Percentiles rank a stretch among this genome's conserved stretches.
Evolutionary conservation across 2,329 filamentous ascomycete genomes (phyloP).

Genomic region (Scedosporium boydii): DNA sequence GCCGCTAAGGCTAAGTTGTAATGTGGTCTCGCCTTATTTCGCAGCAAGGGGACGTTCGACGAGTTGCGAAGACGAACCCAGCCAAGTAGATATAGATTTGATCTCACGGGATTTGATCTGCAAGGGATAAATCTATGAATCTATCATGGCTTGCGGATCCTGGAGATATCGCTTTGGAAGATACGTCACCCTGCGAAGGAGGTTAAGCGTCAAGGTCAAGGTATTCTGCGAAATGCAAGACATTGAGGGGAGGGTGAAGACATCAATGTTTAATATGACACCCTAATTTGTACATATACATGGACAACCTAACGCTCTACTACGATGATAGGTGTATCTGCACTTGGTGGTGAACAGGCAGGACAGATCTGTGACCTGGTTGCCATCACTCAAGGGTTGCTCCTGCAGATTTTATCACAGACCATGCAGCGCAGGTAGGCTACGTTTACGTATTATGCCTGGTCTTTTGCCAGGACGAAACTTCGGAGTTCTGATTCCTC

Average conservation of each 20-base stretch:
- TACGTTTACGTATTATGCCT: no score
- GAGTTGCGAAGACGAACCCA: not conserved
- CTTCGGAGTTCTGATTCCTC: no score
- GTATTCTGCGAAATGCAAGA: no score
- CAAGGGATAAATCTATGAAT: not conserved
- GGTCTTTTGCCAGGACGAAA: no score
- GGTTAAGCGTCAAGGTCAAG: not conserved
- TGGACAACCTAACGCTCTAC: no score
- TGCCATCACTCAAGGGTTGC: not conserved
- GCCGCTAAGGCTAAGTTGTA: conserved; percentile 26
- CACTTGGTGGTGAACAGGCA: not conserved
- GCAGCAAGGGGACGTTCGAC: not conserved
- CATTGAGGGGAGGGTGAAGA: not conserved
- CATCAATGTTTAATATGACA: no score
- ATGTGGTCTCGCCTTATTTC: not conserved
- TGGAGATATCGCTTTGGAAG: not conserved
- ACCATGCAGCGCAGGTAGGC: no score
- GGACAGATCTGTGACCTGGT: not conserved
- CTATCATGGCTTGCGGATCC: not conserved
- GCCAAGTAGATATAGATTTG: not conserved
- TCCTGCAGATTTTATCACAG: not conserved
- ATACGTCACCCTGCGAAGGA: not conserved
- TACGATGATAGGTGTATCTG: not conserved
- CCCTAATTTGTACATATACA: no score
- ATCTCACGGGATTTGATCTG: not conserved